These are phyloP conservation scores for Bretschneidera sinensis DNA, from an alignment of 345 rosid genomes.

Conservation along the genomic window DNA sequence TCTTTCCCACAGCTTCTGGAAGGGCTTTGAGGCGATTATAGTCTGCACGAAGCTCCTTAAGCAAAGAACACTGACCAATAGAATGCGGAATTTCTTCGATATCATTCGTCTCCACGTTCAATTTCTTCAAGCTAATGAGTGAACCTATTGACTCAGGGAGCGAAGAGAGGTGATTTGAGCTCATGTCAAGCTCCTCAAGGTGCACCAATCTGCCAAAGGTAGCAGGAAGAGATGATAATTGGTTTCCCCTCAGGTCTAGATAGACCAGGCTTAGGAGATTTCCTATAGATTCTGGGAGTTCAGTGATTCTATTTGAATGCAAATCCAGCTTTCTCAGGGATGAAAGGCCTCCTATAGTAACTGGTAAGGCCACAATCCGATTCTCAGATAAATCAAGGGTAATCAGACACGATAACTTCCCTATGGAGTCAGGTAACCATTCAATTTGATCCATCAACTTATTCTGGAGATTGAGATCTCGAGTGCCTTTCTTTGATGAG, in stretches of 20 bases:
- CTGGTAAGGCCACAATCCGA: slow-evolving; percentile 58
- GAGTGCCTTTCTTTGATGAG: slow-evolving; percentile 74
- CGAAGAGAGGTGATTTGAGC: slow-evolving; percentile 62
- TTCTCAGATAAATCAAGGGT: slow-evolving; percentile 83
- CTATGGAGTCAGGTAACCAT: slow-evolving; percentile 97
- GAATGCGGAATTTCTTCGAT: slow-evolving; percentile 84
- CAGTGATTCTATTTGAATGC: slow-evolving; percentile 67
- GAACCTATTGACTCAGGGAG: slow-evolving; percentile 78
- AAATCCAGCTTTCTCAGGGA: slow-evolving; percentile 72
- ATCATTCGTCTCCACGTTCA: slow-evolving; percentile 77
- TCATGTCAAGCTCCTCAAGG: slow-evolving; percentile 81
- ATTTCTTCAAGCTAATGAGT: slow-evolving; percentile 54
- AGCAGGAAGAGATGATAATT: slow-evolving; percentile 63
- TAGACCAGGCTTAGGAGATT: slow-evolving; percentile 60
- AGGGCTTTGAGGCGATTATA: slow-evolving; percentile 95
- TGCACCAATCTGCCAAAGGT: slow-evolving; percentile 51
- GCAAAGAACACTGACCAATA: slow-evolving; percentile 62
- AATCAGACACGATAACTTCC: slow-evolving; percentile 65
- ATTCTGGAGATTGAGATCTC: slow-evolving; percentile 74
- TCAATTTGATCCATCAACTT: slow-evolving; percentile 82
- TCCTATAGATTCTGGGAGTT: slow-evolving; percentile 74
- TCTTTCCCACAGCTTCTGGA: slow-evolving; percentile 95
- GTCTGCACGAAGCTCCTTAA: slow-evolving; percentile 75
- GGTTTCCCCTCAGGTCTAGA: slow-evolving; percentile 76
- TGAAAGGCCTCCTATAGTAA: slow-evolving; percentile 66